These are phyloP conservation scores for Cladosporium sp. DNA, from an alignment of 2,329 filamentous ascomycete species.

Conservation along the genomic window DNA sequence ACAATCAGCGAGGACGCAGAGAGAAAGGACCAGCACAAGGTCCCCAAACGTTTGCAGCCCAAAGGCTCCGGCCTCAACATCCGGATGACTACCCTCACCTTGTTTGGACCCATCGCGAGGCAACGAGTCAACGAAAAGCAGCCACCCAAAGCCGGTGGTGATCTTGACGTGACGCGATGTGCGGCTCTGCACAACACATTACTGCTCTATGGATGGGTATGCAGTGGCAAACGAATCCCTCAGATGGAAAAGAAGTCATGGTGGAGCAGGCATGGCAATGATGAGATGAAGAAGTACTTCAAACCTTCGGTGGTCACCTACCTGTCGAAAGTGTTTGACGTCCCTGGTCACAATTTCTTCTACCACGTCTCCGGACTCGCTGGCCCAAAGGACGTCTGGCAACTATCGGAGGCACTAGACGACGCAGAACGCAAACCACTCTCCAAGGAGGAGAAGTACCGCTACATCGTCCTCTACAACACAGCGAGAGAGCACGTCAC, in stretches of 20 bases:
- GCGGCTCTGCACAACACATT: slow-evolving; percentile 32
- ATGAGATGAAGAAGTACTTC: slow-evolving; percentile 23
- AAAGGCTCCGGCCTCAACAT: slow-evolving; percentile 15
- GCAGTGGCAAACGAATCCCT: slow-evolving; percentile 28
- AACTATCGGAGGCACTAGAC: slow-evolving; percentile 27
- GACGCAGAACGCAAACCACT: slow-evolving; percentile 21
- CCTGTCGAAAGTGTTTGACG: slow-evolving; percentile 30
- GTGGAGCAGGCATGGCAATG: slow-evolving; percentile 29
- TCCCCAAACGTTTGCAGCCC: slow-evolving; percentile 9
- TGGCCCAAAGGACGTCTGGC: slow-evolving; percentile 24
- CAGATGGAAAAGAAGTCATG: slow-evolving; percentile 28
- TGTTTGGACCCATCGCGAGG: slow-evolving; percentile 29
- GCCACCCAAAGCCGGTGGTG: slow-evolving; percentile 20
- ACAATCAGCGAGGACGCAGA: slow-evolving; percentile 7
- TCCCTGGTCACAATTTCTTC: slow-evolving; percentile 30
- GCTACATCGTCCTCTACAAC: slow-evolving; percentile 29
- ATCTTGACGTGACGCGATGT: slow-evolving; percentile 29
- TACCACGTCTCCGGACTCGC: slow-evolving; percentile 31
- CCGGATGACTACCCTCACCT: slow-evolving; percentile 14
- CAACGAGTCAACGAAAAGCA: slow-evolving; percentile 26
- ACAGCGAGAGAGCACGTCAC: slow-evolving; percentile 27
- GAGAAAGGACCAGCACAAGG: neutral
- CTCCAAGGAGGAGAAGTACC: slow-evolving; percentile 23
- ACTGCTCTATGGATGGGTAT: slow-evolving; percentile 32
- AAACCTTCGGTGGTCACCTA: slow-evolving; percentile 27